Base-by-base conservation (phyloP, 148 eudicot species). In the Suaeda aralocaspica region DNA sequence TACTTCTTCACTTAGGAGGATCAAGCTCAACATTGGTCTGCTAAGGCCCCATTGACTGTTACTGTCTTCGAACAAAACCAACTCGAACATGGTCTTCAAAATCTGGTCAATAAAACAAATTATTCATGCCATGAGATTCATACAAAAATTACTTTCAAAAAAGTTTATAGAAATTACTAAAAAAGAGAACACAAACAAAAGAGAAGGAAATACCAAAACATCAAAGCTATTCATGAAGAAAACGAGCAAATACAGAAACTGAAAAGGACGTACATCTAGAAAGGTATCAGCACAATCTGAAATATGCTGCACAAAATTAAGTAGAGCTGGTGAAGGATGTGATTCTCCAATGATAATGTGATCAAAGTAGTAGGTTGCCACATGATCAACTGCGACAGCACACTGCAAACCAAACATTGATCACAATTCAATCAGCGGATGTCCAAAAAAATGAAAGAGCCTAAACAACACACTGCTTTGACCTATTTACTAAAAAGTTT, bases 1-100 rank as follows among this genome's bases (percentile, higher is more conserved):
- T 76, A 93, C 98, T 87, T 93, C 92, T 79, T 86, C 92, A 72
- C 80, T 90, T 52, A 90, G 72, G 39, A 93, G 92, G 76, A 93
- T 87, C 77, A 91, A 84, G 78, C 98, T 90, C 78, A 93, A 76
- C 85, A 93, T 88, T 67, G 96, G 87, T 71, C 85, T 85, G 81
- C 89, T 86, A 64, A 93, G 84, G 76, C 82, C 84, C 98, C 92
- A 93, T 6, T 81, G 82, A 72, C 74, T 85, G 82, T 82, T 72
- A 56, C 75, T 67, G 72, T 88, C 92, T 74, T 90, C 95, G 76
- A 84, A 87, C 75, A 93, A 77, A 78, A 85, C 79, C 67, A 88
- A 88, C 90, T 93, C 96, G 59, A 93, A 88, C 16, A 93, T 82
- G n/a, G 92, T 80, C 76, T 83, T 88, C 74, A 93, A 73, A 65